Evolutionary conservation across 257 asterid genomes (phyloP).

Genomic region (Pogostemon cablin): DNA sequence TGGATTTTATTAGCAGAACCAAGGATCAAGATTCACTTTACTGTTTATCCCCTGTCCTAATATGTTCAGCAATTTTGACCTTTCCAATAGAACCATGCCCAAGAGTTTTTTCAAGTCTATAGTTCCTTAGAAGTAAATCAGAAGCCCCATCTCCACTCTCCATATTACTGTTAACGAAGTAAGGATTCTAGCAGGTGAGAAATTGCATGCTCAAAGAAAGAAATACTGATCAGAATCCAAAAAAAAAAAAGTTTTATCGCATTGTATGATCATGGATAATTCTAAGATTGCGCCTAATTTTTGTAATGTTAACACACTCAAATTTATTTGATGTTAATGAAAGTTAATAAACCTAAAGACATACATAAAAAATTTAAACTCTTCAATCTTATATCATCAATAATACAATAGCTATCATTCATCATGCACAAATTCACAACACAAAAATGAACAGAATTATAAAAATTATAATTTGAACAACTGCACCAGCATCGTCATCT

Average conservation of each 20-base stretch:
- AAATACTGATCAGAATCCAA: slow-evolving; percentile 6
- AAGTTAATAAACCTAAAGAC: neutral
- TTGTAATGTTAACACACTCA: neutral
- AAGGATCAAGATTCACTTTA: no score
- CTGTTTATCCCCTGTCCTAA: slow-evolving; percentile 70
- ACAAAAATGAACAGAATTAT: neutral
- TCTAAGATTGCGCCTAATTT: neutral
- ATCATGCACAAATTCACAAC: slow-evolving; percentile 18
- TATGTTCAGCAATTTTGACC: slow-evolving; percentile 94
- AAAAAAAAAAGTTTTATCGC: neutral
- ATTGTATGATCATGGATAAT: neutral
- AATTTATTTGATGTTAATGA: neutral
- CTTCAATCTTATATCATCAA: slow-evolving; percentile 14
- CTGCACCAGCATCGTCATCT: neutral
- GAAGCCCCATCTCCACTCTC: slow-evolving; percentile 53
- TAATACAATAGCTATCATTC: slow-evolving; percentile 12
- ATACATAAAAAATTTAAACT: neutral
- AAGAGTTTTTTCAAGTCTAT: slow-evolving; percentile 87
- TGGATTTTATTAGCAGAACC: no score
- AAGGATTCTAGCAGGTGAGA: slow-evolving; percentile 14
- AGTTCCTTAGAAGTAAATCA: slow-evolving; percentile 60
- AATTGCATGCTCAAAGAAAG: slow-evolving; percentile 17
- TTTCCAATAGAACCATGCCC: slow-evolving; percentile 97
- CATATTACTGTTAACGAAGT: slow-evolving; percentile 51
- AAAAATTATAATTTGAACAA: neutral